Percentiles rank a stretch among this genome's conserved stretches.
Conservation (phyloP, 1,284 basidiomycete genomes). For the Tremellales sp. region DNA sequence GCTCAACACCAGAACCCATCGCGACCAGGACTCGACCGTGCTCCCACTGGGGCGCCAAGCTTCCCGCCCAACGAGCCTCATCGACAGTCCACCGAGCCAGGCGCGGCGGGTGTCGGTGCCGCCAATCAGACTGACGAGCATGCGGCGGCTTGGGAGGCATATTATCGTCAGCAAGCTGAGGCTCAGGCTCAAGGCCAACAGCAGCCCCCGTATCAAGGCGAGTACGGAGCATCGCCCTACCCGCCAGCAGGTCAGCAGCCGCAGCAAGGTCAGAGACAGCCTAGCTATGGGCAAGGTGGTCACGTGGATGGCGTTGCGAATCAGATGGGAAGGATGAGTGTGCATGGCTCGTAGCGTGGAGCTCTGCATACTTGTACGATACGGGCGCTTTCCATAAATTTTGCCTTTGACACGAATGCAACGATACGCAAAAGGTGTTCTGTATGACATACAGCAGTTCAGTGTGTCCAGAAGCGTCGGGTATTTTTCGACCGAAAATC, state of each 20-base stretch:
- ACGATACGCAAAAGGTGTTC: too few relatives aligned
- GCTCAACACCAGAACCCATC: background rate
- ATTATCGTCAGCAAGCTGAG: slow-evolving; percentile 40
- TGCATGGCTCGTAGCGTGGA: slow-evolving; percentile 16
- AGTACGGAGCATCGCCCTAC: slow-evolving; percentile 28
- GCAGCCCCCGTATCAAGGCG: background rate
- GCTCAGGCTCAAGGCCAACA: slow-evolving; percentile 12
- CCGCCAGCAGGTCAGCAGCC: slow-evolving; percentile 11
- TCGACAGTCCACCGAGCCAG: slow-evolving; percentile 30
- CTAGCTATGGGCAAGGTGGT: slow-evolving; percentile 2
- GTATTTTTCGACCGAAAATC: too few relatives aligned
- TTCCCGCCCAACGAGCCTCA: slow-evolving; percentile 21
- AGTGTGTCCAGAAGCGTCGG: too few relatives aligned
- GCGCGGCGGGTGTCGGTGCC: slow-evolving; percentile 33
- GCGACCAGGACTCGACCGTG: slow-evolving; percentile 4
- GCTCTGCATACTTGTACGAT: background rate
- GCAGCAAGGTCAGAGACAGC: background rate
- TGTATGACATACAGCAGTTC: too few relatives aligned
- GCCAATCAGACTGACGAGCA: slow-evolving; percentile 30
- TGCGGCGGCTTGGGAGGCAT: slow-evolving; percentile 46
- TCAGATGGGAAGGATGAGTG: slow-evolving; percentile 35
- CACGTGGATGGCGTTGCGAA: slow-evolving; percentile 26
- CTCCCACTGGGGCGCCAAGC: slow-evolving; percentile 15
- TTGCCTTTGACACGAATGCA: too few relatives aligned
- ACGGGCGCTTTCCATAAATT: too few relatives aligned